A percentile compares a stretch with the other conserved stretches of the same genome.
Conservation (phyloP, 2,329 filamentous ascomycete species). For the Paraphoma chrysanthemicola region DNA sequence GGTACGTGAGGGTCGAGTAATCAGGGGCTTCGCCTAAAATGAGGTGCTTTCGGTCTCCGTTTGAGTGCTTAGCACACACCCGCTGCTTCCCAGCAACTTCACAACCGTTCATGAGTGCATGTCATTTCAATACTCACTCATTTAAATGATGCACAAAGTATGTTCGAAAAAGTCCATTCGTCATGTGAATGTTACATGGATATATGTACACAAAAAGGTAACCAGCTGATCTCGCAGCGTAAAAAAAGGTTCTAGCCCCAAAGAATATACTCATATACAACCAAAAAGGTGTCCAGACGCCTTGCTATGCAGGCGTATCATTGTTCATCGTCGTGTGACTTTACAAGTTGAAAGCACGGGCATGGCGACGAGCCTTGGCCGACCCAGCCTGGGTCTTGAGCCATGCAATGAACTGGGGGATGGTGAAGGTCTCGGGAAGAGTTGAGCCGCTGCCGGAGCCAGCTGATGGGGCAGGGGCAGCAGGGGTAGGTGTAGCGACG, state of each 20-base stretch:
- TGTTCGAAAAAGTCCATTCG: constrained; percentile 21
- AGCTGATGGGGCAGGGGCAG: constrained; percentile 15
- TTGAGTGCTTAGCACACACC: too few species aligned
- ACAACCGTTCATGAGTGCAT: too few species aligned
- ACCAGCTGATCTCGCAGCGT: constrained; percentile 16
- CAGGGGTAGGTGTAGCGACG: constrained; percentile 1
- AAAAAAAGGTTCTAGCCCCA: constrained; percentile 5
- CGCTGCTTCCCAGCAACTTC: too few species aligned
- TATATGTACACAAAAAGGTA: constrained; percentile 21
- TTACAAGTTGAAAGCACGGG: constrained; percentile 46
- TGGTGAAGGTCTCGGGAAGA: constrained; percentile 39
- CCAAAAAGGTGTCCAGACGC: constrained; percentile 10
- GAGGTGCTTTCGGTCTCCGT: too few species aligned
- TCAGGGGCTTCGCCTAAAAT: too few species aligned
- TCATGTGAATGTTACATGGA: constrained; percentile 13
- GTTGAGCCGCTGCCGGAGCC: constrained; percentile 4
- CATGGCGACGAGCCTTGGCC: constrained; percentile 23
- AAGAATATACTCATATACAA: constrained; percentile 14
- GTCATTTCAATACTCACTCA: too few species aligned
- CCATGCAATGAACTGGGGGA: constrained; percentile 38
- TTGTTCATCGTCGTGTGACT: constrained; percentile 22
- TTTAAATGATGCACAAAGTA: background rate
- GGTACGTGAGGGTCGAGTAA: background rate
- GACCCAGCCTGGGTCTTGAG: constrained; percentile 29
- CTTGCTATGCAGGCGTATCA: constrained; percentile 11